Percentiles rank a stretch among this genome's conserved stretches.
phyloP scores from a whole-genome alignment of 331 rosid genomes.

The Phaseolus coccineus region DNA sequence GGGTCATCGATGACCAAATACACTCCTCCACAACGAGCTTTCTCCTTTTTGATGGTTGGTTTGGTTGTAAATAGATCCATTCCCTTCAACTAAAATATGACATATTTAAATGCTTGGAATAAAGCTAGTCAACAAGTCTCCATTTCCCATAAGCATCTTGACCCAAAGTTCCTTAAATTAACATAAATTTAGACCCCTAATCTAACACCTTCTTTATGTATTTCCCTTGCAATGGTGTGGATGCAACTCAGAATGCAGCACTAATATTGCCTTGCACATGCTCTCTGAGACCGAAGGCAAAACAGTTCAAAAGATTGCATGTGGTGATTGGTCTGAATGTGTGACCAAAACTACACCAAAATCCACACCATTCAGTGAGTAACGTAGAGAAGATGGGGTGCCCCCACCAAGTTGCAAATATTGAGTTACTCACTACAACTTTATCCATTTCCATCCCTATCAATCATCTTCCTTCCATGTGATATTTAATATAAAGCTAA shows the following conservation, averaged over 20 bases:
- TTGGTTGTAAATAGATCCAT: constrained; percentile 30
- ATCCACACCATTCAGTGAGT: constrained; percentile 36
- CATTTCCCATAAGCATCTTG: constrained; percentile 17
- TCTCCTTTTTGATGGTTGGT: constrained; percentile 10
- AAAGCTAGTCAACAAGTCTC: constrained; percentile 41
- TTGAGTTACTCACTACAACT: background rate
- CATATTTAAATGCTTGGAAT: constrained; percentile 7
- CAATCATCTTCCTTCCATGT: constrained; percentile 52
- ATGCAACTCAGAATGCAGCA: constrained; percentile 4
- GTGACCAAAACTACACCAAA: constrained; percentile 31
- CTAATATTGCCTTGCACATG: constrained; percentile 44
- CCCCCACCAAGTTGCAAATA: constrained; percentile 50
- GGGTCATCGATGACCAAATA: constrained; percentile 15
- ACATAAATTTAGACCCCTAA: constrained; percentile 19
- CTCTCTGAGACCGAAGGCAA: constrained; percentile 34
- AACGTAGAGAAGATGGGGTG: constrained; percentile 35
- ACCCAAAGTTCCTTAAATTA: background rate
- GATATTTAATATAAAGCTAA: constrained; percentile 4
- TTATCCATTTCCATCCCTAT: constrained; percentile 53
- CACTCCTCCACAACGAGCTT: constrained; percentile 14
- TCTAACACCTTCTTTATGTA: background rate
- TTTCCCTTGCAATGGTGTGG: constrained; percentile 38
- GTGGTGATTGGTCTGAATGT: constrained; percentile 41
- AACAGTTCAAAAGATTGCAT: constrained; percentile 38
- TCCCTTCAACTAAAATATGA: constrained; percentile 38